Evolutionary conservation across 805 yeast genomes (phyloP), one percentile per base, ranked within the genome.

Genomic region (Barnettozyma sucrosica): DNA sequence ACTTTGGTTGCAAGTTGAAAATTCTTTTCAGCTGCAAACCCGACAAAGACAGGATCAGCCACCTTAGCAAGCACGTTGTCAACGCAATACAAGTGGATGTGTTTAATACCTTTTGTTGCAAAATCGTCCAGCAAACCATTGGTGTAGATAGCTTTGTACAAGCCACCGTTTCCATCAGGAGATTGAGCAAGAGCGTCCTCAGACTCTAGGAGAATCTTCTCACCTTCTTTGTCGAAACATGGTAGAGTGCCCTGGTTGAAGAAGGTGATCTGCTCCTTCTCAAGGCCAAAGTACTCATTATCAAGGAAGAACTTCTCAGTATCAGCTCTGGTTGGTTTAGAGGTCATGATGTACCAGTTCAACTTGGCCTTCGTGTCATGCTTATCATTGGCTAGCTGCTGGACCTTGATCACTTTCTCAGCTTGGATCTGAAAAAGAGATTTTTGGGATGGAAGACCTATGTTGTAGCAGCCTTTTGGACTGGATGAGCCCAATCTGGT

Each of bases 141-240:
- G 38, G 76, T 76, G 56, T 70, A 67, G 36, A 93, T 73, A 1
- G 97, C 98, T 60, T 80, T 83, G 70, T 93, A 93, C 44, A 93
- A 72, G 2, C 99, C 99, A 49, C 99, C 99, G 64, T 93, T 93
- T 1, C 99, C 99, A 66, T 93, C 98, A 2, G 99, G 99, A 7
- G 97, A 86, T 58, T 85, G 85, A 24, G 89, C 83, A 34, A 88
- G 74, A 23, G 73, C 66, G 37, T 68, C 61, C 38, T 75, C 70
- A 7, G 80, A 64, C 52, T 79, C 80, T 61, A 89, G 61, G 48
- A 90, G 74, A 55, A 93, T 77, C 58, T 83, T 77, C 20, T 71
- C 62, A 36, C 97, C 99, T 24, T 78, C 77, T 41, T 70, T 55
- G 56, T 79, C 77, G 53, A 93, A 81, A 50, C 97, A 95, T 11